These are phyloP conservation scores for Aureococcus anophagefferens DNA, from an alignment of 108 stramenopile species.

Conservation along the genomic window DNA sequence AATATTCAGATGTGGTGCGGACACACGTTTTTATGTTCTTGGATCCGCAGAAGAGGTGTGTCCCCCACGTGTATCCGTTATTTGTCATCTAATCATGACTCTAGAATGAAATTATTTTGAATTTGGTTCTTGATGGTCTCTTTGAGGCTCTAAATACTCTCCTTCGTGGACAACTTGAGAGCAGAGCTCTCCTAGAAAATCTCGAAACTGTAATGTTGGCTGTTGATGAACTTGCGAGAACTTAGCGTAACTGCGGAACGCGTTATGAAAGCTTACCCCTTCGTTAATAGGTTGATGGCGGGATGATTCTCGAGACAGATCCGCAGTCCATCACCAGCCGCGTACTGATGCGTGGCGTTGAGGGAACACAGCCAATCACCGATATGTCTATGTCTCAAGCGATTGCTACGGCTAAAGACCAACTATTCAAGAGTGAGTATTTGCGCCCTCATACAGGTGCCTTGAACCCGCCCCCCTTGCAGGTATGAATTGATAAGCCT, in stretches of 20 bases:
- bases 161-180: constrained; percentile 24
- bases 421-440: constrained; percentile 11
- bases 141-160: constrained; percentile 32
- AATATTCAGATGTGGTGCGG: too few species aligned
- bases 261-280: too few species aligned
- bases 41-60: too few species aligned
- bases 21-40: too few species aligned
- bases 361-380: constrained; percentile 11
- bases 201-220: constrained; percentile 25
- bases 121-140: constrained; percentile 37
- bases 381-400: constrained; percentile 8
- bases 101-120: constrained; percentile 45
- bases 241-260: too few species aligned
- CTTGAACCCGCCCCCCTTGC: too few species aligned
- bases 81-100: too few species aligned
- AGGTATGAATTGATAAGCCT: too few species aligned
- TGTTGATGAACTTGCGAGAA: constrained; percentile 38
- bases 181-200: too few species aligned
- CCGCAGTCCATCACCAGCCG: constrained; percentile 32
- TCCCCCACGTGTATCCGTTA: too few species aligned
- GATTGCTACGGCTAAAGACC: constrained; percentile 5
- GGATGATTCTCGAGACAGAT: constrained; percentile 37
- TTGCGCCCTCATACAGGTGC: too few species aligned
- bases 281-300: constrained; percentile 38
- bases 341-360: constrained; percentile 36